Evolutionary conservation across 2,329 filamentous ascomycete genomes (phyloP).

Genomic region (Corinectria fuckeliana): DNA sequence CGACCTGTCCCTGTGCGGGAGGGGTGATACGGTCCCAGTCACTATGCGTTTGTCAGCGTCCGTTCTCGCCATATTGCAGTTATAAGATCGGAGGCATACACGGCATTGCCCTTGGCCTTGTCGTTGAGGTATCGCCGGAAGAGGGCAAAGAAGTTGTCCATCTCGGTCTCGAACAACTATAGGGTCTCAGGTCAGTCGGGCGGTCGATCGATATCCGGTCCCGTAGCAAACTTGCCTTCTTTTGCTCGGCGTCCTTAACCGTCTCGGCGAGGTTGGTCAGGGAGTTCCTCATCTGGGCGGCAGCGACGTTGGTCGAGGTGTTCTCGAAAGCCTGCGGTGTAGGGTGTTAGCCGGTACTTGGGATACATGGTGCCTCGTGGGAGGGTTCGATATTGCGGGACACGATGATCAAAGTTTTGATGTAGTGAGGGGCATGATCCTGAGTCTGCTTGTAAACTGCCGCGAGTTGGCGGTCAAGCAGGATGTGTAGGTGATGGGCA

Average conservation of each 20-base stretch:
- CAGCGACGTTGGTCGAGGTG: slow-evolving; percentile 96
- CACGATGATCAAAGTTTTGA: not conserved
- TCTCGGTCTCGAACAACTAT: slow-evolving; percentile 95
- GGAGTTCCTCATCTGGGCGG: slow-evolving; percentile 98
- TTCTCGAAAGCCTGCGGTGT: slow-evolving; percentile 89
- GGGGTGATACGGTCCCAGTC: slow-evolving; percentile 98
- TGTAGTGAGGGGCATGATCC: not conserved
- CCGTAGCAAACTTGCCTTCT: slow-evolving; percentile 70
- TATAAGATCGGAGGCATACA: slow-evolving; percentile 58
- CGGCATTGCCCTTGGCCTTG: slow-evolving; percentile 95
- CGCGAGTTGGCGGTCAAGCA: slow-evolving; percentile 13
- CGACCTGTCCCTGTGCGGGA: slow-evolving; percentile 90
- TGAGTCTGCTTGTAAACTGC: not conserved
- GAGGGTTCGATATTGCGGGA: not conserved
- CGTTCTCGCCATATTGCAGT: not conserved
- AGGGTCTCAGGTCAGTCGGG: slow-evolving; percentile 9
- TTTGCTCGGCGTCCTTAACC: slow-evolving; percentile 79
- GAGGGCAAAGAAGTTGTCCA: slow-evolving; percentile 99
- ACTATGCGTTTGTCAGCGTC: slow-evolving; percentile 53
- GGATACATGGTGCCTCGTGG: not conserved
- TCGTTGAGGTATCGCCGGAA: slow-evolving; percentile 99
- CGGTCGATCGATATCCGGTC: not conserved
- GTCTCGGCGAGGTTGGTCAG: slow-evolving; percentile 92
- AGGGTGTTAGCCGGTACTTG: slow-evolving; percentile 35
- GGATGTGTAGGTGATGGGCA: not conserved